Evolutionary conservation across 2,329 filamentous ascomycete species (phyloP).

Genomic region (Conoideocrella luteorostrata): DNA sequence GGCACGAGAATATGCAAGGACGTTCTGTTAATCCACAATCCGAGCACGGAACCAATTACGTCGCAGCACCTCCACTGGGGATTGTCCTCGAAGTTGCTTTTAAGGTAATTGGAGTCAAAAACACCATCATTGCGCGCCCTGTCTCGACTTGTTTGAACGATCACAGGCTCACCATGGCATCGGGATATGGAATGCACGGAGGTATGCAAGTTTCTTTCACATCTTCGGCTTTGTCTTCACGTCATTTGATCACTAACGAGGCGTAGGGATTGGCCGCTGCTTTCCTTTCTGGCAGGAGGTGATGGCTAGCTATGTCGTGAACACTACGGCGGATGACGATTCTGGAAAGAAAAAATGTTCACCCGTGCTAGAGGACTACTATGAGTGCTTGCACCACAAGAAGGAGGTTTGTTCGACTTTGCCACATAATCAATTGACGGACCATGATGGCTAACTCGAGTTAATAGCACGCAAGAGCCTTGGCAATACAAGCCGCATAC

Average conservation of each 20-base stretch:
- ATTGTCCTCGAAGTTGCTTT: background rate
- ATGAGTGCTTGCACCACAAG: conserved; percentile 97
- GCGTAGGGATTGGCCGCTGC: conserved; percentile 64
- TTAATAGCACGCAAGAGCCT: conserved; percentile 65
- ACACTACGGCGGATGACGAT: conserved; percentile 71
- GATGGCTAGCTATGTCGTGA: conserved; percentile 95
- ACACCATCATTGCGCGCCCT: too few species aligned
- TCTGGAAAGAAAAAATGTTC: conserved; percentile 83
- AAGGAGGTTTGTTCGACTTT: conserved; percentile 70
- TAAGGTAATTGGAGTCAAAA: too few species aligned
- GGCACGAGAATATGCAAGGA: too few species aligned
- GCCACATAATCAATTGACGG: background rate
- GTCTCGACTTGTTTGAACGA: background rate
- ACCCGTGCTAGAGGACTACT: conserved; percentile 88
- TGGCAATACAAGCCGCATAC: conserved; percentile 76
- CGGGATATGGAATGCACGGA: conserved; percentile 75
- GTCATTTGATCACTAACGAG: conserved; percentile 16
- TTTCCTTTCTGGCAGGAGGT: conserved; percentile 99
- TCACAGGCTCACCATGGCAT: conserved; percentile 55
- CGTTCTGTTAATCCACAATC: too few species aligned
- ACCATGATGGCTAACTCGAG: conserved; percentile 13
- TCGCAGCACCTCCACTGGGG: too few species aligned
- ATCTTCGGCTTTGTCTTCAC: background rate
- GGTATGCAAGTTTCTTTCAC: conserved; percentile 45
- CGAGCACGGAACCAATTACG: too few species aligned